Base-by-base conservation (phyloP, 768 basidiomycete genomes). In the Russula vinacea region DNA sequence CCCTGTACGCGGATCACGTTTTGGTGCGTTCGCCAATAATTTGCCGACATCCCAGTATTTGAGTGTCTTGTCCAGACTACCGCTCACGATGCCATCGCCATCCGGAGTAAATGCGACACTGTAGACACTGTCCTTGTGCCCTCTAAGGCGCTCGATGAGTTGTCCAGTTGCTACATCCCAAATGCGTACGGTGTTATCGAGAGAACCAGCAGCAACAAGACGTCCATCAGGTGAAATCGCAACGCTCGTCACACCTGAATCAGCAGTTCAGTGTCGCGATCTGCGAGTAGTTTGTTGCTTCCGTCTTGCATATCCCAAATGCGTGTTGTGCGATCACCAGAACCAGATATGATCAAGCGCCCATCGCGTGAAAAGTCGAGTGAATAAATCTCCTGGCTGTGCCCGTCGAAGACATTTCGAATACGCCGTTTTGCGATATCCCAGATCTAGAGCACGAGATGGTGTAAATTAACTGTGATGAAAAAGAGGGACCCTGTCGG, bases 341-440 rank as follows among this genome's bases (percentile, higher is more conserved):
- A 94, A 17, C 94, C 94, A 4, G 92, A 94, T 11, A 94, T 91
- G 68, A 96, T 88, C 69, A 89, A 81, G 5, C 86, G 81, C 8
- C 94, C 94, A 69, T 94, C 90, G n/a, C 80, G 76, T 2, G 92
- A 91, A 76, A 94, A 96, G 74, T 91, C 92, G 67, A 97, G 86
- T 1, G 93, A 92, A 76, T 96, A 96, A 71, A 97, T 94, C 71
- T 96, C 94, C 72, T 93, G 90, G 70, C 86, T 85, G 76, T 97
- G 94, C 5, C 94, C 94, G 67, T 90, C 86, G 70, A 95, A 92
- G 11, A 90, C 78, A 67, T 84, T 87, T 61, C 87, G 83, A 71
- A 95, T 91, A 40, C 83, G 83, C 70, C 88, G 87, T 70, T 85
- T 87, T 52, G 81, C 81, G 69, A 97, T 92, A 70, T 95, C 92